Base-by-base conservation (phyloP, 1,139 yeast genomes). In the Candida buenavistaensis region DNA sequence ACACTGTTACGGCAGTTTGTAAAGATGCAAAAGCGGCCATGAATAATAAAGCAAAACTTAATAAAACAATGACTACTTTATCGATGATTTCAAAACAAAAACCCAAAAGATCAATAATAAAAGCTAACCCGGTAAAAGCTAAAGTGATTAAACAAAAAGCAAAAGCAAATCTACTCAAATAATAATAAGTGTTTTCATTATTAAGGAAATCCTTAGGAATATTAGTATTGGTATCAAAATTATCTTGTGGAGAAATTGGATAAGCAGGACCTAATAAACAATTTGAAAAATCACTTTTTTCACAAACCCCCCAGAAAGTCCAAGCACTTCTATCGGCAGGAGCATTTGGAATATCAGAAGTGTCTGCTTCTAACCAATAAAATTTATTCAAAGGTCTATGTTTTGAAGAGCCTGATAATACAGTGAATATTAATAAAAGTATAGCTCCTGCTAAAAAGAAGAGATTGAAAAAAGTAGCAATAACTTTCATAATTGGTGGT, bases 301-400 rank as follows among this genome's bases (percentile, higher is more conserved):
- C 70, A 59, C 89, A 82, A 30, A 82, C 73, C 48, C 92, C 92
- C 94, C 94, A 84, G 66, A 79, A 84, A 2, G 90, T 80, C 92
- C 92, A 84, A 45, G 86, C 78, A 13, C 87, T 64, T 39, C 48
- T 48, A 21, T 57, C 40, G 23, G 57, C 61, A 23, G 73, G 70
- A n/a, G 89, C 87, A 39, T 67, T 64, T 7, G 70, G 44, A 37
- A 82, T 79, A 34, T 54, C 54, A 1, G 76, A 58, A 33, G 92
- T 83, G 54, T 82, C 82, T 33, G 82, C 92, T 55, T 75, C 66
- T 30, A 84, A 54, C 89, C 89, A 82, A 62, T 80, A 84, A 49
- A 83, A 82, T 33, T 62, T 63, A 59, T 80, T 66, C 51, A 84
- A 71, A 24, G 92, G 90, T 64, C 62, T 72, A 43, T 68, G 64